Conservation (phyloP, 2,329 filamentous ascomycete genomes). For the Pestalotiopsis sp. region DNA sequence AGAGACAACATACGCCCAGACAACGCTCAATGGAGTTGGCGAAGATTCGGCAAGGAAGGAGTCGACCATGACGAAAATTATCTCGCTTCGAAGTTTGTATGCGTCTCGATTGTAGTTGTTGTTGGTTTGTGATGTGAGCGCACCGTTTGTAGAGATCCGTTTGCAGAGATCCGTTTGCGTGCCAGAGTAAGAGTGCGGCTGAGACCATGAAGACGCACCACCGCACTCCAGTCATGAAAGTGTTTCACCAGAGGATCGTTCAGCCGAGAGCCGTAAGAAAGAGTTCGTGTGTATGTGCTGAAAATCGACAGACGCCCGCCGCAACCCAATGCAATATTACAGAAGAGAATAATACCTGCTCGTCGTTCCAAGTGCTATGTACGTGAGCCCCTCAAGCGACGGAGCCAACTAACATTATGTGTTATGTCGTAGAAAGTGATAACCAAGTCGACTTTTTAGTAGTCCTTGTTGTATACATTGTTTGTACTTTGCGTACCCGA, state of each 20-base stretch:
- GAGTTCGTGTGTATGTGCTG: conserved; percentile 25
- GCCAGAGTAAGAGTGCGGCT: not conserved
- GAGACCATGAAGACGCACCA: not conserved
- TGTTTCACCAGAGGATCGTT: not conserved
- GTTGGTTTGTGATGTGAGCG: not conserved
- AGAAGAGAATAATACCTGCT: conserved; percentile 39
- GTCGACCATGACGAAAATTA: not conserved
- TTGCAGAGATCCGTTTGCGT: not conserved
- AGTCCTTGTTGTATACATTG: conserved; percentile 9
- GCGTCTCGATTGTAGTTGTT: not conserved
- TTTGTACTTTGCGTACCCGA: not conserved
- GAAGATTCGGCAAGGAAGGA: not conserved
- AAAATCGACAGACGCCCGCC: conserved; percentile 29
- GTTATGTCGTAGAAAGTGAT: conserved; percentile 32
- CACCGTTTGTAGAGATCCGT: not conserved
- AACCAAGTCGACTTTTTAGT: conserved; percentile 29
- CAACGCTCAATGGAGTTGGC: not conserved
- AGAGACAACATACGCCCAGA: not conserved
- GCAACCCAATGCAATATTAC: conserved; percentile 52
- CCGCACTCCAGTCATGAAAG: not conserved
- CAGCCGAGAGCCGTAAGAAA: conserved; percentile 23
- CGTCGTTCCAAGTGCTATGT: conserved; percentile 35
- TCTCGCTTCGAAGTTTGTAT: not conserved
- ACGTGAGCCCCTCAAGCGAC: conserved; percentile 26
- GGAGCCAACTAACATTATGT: conserved; percentile 32